Conservation (phyloP, 768 basidiomycete species). For the Amanita brunnescens region DNA sequence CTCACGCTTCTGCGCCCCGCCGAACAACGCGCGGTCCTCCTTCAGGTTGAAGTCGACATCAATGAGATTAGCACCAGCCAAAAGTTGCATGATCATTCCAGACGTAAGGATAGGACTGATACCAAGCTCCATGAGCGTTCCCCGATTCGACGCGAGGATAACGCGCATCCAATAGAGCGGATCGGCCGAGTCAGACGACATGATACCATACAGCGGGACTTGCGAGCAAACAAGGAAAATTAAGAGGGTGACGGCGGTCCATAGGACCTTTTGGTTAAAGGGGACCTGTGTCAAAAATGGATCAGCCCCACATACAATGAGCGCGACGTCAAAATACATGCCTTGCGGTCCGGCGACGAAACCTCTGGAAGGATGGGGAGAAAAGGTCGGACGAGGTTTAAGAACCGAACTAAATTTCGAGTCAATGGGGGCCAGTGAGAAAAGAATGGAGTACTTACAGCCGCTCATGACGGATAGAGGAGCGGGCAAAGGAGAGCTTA, state of each 20-base stretch:
- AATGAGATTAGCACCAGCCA: conserved; percentile 95
- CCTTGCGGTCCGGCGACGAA: conserved; percentile 96
- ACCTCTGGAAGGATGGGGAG: conserved; percentile 95
- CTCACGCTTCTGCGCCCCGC: conserved; percentile 94
- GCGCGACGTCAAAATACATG: conserved; percentile 20
- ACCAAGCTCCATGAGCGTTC: conserved; percentile 98
- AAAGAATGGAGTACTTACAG: conserved; percentile 39
- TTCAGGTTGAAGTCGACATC: conserved; percentile 97
- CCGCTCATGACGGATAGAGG: conserved; percentile 56
- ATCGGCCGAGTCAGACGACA: conserved; percentile 98
- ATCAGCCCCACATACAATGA: background rate
- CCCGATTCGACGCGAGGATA: conserved; percentile 96
- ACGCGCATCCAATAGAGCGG: conserved; percentile 99
- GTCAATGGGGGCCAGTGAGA: conserved; percentile 5
- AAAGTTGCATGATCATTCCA: conserved; percentile 99
- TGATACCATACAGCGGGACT: conserved; percentile 98
- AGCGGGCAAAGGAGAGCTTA: conserved; percentile 11
- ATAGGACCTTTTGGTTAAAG: conserved; percentile 97
- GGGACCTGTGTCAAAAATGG: conserved; percentile 54
- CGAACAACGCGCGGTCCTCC: conserved; percentile 93
- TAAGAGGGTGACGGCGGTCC: conserved; percentile 98
- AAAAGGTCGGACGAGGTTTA: conserved; percentile 97
- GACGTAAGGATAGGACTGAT: conserved; percentile 97
- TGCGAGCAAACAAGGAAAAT: conserved; percentile 99
- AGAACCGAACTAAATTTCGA: conserved; percentile 71